phyloP scores from a whole-genome alignment of 257 asterid species.

The Fraxinus anomala region DNA sequence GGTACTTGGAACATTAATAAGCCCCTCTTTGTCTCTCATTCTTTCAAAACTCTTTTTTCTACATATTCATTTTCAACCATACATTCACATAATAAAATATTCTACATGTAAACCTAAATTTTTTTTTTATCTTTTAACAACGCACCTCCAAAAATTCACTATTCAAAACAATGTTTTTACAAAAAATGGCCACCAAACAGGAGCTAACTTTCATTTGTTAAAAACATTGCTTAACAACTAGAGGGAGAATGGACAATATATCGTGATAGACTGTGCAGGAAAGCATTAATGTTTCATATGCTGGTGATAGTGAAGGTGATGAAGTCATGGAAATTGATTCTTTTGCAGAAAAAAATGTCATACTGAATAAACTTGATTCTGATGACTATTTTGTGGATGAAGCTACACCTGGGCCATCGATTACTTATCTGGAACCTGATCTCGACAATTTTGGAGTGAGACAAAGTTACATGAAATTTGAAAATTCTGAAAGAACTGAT shows the following conservation, averaged over 20 bases:
- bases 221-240: constrained; percentile 5
- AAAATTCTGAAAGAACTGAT: constrained; percentile 21
- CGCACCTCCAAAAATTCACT: no score
- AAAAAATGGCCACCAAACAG: no score
- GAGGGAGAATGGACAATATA: constrained; percentile 18
- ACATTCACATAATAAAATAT: no score
- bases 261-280: constrained; percentile 34
- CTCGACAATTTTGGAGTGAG: constrained; percentile 35
- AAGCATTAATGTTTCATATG: constrained; percentile 20
- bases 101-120: no score
- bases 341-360: constrained; percentile 16
- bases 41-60: no score
- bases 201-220: constrained; percentile 7
- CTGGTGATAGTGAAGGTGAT: constrained; percentile 25
- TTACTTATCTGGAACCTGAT: constrained; percentile 34
- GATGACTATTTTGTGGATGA: constrained; percentile 6
- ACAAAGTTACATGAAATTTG: constrained; percentile 4
- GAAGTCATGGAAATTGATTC: constrained; percentile 38
- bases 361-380: constrained; percentile 34
- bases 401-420: constrained; percentile 16
- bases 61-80: no score
- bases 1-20: constrained; percentile 34
- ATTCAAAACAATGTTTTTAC: no score
- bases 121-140: no score
- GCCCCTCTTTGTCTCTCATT: no score